Percentiles rank a stretch among this genome's conserved stretches.
phyloP scores from a whole-genome alignment of 164 flowering plant species.

The Liriodendron chinense region DNA sequence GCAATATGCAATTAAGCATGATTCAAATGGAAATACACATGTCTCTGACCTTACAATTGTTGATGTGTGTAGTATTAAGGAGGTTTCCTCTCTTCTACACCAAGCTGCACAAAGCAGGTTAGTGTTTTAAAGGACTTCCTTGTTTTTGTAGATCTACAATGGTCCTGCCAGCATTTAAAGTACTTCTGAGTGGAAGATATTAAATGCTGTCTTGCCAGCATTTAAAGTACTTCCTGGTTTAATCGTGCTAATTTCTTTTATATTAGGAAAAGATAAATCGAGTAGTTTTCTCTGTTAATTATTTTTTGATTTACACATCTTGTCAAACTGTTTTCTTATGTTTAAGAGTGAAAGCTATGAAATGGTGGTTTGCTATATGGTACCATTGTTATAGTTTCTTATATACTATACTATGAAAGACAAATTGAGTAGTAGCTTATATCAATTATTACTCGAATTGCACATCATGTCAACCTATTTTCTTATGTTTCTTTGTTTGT shows the following conservation, averaged over 20 bases:
- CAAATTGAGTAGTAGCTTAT: too few relatives aligned
- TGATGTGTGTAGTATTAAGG: conserved; percentile 76
- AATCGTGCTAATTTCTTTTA: background rate
- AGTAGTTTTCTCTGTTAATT: background rate
- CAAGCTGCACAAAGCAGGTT: conserved; percentile 97
- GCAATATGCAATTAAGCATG: conserved; percentile 85
- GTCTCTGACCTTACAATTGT: conserved; percentile 89
- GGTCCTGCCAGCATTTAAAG: too few relatives aligned
- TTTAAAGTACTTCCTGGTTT: too few relatives aligned
- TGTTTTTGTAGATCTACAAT: background rate
- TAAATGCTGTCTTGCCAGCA: background rate
- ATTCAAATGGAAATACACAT: conserved; percentile 76
- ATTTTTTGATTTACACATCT: background rate
- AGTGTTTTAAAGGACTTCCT: background rate
- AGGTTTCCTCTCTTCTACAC: conserved; percentile 77
- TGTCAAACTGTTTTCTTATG: too few relatives aligned
- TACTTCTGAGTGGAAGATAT: background rate
- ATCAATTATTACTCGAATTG: too few relatives aligned
- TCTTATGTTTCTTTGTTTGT: too few relatives aligned
- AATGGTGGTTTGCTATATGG: too few relatives aligned
- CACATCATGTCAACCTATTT: too few relatives aligned
- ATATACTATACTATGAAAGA: too few relatives aligned
- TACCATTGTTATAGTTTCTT: too few relatives aligned
- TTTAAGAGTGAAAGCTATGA: too few relatives aligned
- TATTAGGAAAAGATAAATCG: background rate